A percentile compares a stretch with the other conserved stretches of the same genome.
phyloP scores from a whole-genome alignment of 805 yeast genomes.

The Tetrapisispora pingtungensis region DNA sequence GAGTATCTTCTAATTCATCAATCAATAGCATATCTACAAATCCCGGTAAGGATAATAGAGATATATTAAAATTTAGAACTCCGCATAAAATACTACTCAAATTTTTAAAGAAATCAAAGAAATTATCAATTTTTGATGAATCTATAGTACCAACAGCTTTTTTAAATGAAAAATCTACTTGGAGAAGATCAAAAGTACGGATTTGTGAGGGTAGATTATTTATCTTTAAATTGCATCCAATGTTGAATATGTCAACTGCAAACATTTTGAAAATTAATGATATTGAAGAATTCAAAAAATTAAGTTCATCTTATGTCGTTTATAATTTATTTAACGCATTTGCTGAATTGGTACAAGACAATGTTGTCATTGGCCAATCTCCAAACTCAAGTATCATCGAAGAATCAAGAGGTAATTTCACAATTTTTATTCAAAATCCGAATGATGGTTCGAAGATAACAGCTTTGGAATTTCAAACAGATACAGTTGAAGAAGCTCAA shows the following conservation, averaged over 20 bases:
- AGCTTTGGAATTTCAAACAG: constrained; percentile 51
- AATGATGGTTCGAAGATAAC: constrained; percentile 22
- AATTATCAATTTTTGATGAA: constrained; percentile 8
- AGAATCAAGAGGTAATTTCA: constrained; percentile 14
- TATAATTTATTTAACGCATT: constrained; percentile 21
- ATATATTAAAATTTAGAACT: neutral
- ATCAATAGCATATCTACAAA: neutral
- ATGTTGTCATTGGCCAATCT: constrained; percentile 13
- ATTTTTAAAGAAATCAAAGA: constrained; percentile 16
- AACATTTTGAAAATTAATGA: neutral
- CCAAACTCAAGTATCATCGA: neutral
- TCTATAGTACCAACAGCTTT: constrained; percentile 14
- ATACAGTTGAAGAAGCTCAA: constrained; percentile 54
- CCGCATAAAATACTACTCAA: constrained; percentile 7
- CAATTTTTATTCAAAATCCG: constrained; percentile 16
- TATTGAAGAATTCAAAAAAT: constrained; percentile 3
- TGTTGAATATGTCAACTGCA: neutral
- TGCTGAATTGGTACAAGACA: constrained; percentile 23
- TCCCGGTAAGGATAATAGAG: neutral
- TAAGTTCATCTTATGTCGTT: constrained; percentile 12
- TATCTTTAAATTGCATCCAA: constrained; percentile 9
- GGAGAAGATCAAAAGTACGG: constrained; percentile 17
- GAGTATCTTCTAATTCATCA: neutral
- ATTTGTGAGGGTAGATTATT: constrained; percentile 23
- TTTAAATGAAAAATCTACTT: constrained; percentile 13